Percentiles rank a stretch among this genome's conserved stretches.
These are phyloP conservation scores for Chimonanthus praecox DNA, from an alignment of 164 flowering plant species.

Conservation along the genomic window DNA sequence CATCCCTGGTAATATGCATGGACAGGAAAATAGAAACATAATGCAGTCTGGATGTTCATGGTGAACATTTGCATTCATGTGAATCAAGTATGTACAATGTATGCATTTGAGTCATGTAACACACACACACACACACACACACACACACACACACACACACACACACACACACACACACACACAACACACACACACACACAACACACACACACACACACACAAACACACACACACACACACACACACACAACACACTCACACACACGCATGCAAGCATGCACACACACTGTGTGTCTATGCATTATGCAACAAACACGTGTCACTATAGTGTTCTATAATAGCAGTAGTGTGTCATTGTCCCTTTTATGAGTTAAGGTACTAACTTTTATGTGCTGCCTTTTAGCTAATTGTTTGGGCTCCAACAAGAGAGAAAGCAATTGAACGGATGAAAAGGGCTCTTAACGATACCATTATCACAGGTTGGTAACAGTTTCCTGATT, in stretches of 20 bases:
- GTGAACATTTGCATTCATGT: too few relatives aligned
- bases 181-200: too few relatives aligned
- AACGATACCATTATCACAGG: constrained; percentile 84
- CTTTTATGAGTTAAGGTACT: background rate
- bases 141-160: too few relatives aligned
- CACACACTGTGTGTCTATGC: background rate
- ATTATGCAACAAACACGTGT: too few relatives aligned
- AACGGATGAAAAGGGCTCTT: constrained; percentile 98
- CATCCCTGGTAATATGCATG: too few relatives aligned
- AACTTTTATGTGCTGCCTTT: constrained; percentile 9
- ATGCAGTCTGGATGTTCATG: too few relatives aligned
- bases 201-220: background rate
- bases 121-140: too few relatives aligned
- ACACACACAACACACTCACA: too few relatives aligned
- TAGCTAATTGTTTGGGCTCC: constrained; percentile 99
- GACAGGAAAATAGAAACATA: too few relatives aligned
- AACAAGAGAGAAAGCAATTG: constrained; percentile 93
- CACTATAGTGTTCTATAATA: background rate
- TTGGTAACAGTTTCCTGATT: constrained; percentile 2
- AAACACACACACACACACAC: too few relatives aligned
- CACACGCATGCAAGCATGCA: background rate
- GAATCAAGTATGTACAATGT: too few relatives aligned
- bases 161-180: background rate
- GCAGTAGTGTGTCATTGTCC: background rate
- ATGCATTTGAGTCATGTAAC: too few relatives aligned